These are phyloP conservation scores for Anisogramma anomala DNA, from an alignment of 2,329 filamentous ascomycete genomes.

Conservation along the genomic window DNA sequence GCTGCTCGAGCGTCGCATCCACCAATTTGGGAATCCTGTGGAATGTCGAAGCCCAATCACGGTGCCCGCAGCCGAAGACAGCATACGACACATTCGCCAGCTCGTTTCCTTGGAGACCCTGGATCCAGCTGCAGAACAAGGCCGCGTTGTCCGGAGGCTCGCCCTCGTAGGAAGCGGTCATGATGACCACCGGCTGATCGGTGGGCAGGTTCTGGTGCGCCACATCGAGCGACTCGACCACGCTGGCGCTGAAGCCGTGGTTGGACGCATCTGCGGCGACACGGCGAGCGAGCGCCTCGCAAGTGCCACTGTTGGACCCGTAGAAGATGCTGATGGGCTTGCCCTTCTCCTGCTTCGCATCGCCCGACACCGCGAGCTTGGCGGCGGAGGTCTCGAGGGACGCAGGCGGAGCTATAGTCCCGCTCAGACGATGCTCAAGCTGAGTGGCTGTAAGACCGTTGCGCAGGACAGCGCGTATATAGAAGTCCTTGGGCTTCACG, in stretches of 20 bases:
- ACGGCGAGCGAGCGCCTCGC: constrained; percentile 53
- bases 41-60: constrained; percentile 49
- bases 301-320: constrained; percentile 63
- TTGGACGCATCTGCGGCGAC: constrained; percentile 45
- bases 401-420: constrained; percentile 13
- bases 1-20: constrained; percentile 37
- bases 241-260: constrained; percentile 46
- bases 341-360: constrained; percentile 15
- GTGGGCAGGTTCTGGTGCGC: constrained; percentile 49
- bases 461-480: constrained; percentile 47
- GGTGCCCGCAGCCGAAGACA: constrained; percentile 54
- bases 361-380: constrained; percentile 27
- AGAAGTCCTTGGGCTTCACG: constrained; percentile 52
- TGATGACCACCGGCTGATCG: constrained; percentile 50
- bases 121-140: constrained; percentile 56
- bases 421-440: constrained; percentile 34
- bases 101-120: constrained; percentile 33
- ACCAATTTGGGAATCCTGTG: constrained; percentile 53
- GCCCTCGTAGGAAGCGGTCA: constrained; percentile 61
- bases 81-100: constrained; percentile 48
- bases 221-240: constrained; percentile 46
- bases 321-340: constrained; percentile 52
- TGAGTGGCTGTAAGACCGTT: constrained; percentile 45
- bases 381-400: constrained; percentile 35
- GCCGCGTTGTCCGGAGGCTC: constrained; percentile 59